Evolutionary conservation across 305 asterid genomes (phyloP), one percentile per base, ranked within the genome.

Genomic region (Solanum hybrid): DNA sequence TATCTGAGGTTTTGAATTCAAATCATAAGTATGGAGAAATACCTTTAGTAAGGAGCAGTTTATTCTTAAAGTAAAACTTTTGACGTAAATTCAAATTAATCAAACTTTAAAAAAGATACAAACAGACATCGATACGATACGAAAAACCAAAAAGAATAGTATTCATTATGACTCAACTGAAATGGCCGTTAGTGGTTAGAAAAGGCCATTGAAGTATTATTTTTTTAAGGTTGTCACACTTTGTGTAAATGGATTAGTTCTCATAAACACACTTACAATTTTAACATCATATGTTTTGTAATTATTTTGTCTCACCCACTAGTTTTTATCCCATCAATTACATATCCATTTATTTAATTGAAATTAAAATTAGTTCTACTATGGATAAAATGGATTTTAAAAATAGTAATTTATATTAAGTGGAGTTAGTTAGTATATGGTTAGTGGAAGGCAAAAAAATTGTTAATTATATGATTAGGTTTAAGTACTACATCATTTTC

Each of bases 221-320:
- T 11, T 73, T 87, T 70, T 87, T 87, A 88, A 88, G 89, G 89
- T 88, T 88, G 75, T 88, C 72, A 87, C 84, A 45, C 73, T 45
- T 36, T 38, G 9, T 87, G 32, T 87, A 34, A 32, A 87, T 38
- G 38, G 83, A 24, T 83, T 83, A 45, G 39, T 29, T 45, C 88
- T 84, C 75, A 84, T 45, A 45, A 84, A 3, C 72, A n/a, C 27
- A 83, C 29, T 87, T 72, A 26, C 39, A 88, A 37, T 38, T 88
- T 75, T 75, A 27, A 45, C 89, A 88, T 88, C 83, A 88, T 88
- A 88, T 15, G 24, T 39, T 41, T 75, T 88, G 82, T 75, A 88
- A 88, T 88, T 88, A 88, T 88, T 38, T 27, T 72, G 81, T 72
- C 72, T 38, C 85, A 39, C 73, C 70, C 85, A 75, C 85, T 75